Base-by-base conservation (phyloP, 495 filamentous ascomycete species). In the Penicillium herquei region DNA sequence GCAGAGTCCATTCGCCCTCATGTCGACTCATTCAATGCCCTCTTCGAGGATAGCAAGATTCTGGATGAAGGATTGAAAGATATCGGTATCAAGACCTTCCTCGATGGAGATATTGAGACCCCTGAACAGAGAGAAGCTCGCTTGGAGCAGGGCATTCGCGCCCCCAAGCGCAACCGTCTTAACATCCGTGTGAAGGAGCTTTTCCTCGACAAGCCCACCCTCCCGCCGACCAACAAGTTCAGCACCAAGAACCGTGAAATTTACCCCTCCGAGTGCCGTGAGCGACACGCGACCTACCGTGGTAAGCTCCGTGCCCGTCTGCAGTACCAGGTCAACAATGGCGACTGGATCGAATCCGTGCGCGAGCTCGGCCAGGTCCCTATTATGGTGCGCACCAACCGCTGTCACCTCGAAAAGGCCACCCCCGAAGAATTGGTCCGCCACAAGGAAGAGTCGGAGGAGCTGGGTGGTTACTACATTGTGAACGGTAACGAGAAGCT, bases 11-110 rank as follows among this genome's bases (percentile, higher is more conserved):
- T 96, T 56, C 79, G 86, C 54, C 94, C 94, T 33, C 94, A 98
- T 69, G 85, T 96, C 66, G 85, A 96, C 58, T 93, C 94, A 8
- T 98, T 97, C 84, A 96, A 98, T 78, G 87, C 89, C n/a, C 76
- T 96, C 39, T 91, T 96, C 64, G 85, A 85, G 12, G 76, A 74
- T 62, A 80, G 75, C 58, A 80, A 81, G 59, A 79, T 96, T 21
- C 72, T 98, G 41, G 86, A 90, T 48, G 84, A 86, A 18, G 91
- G 82, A 11, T 62, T 97, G 51, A 82, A 82, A 65, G 94, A 98
- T 64, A 96, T 98, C 65, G 94, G 94, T 52, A 89, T 85, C 55
- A 94, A 91, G 74, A 81, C 81, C 2, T 92, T 90, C 68, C 79
- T 96, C 34, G 92, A 98, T 71, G 91, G 90, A 44, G 84, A 88